Evolutionary conservation across 805 yeast genomes (phyloP).

Genomic region (Millerozyma miso): DNA sequence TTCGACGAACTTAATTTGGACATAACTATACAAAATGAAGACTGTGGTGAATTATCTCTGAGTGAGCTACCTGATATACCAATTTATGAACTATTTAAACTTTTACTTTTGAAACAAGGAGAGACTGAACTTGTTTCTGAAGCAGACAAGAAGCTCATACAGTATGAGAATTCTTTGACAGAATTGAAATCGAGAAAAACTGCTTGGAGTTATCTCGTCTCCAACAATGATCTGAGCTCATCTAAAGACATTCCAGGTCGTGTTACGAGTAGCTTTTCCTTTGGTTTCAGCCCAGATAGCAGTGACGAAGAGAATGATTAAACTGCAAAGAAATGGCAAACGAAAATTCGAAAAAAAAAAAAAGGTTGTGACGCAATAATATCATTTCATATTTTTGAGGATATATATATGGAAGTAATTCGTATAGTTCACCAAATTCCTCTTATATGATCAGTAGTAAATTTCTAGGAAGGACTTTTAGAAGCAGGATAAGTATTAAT

Average conservation of each 20-base stretch:
- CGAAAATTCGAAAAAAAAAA: not conserved
- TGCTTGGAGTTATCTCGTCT: constrained; percentile 49
- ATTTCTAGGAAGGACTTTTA: not conserved
- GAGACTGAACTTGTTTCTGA: constrained; percentile 25
- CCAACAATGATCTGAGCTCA: constrained; percentile 2
- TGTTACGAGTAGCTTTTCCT: constrained; percentile 17
- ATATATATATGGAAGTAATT: not conserved
- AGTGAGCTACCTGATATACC: constrained; percentile 45
- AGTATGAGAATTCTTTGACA: constrained; percentile 26
- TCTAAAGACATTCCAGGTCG: not conserved
- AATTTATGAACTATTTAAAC: constrained; percentile 56
- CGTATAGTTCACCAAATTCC: not conserved
- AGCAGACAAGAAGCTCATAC: constrained; percentile 27
- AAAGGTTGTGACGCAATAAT: not conserved
- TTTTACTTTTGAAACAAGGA: constrained; percentile 35
- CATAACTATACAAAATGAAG: constrained; percentile 43
- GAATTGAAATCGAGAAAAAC: constrained; percentile 37
- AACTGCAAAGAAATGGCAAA: not conserved
- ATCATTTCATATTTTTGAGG: too few species aligned
- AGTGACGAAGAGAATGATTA: constrained; percentile 17
- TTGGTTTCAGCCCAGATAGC: constrained; percentile 27
- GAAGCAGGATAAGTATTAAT: not conserved
- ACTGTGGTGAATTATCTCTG: constrained; percentile 53
- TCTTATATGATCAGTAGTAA: not conserved
- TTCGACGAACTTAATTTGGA: constrained; percentile 20